Percentiles rank a stretch among this genome's conserved stretches.
Evolutionary conservation across 2,329 filamentous ascomycete genomes (phyloP).

Genomic region (Aplosporella prunicola): DNA sequence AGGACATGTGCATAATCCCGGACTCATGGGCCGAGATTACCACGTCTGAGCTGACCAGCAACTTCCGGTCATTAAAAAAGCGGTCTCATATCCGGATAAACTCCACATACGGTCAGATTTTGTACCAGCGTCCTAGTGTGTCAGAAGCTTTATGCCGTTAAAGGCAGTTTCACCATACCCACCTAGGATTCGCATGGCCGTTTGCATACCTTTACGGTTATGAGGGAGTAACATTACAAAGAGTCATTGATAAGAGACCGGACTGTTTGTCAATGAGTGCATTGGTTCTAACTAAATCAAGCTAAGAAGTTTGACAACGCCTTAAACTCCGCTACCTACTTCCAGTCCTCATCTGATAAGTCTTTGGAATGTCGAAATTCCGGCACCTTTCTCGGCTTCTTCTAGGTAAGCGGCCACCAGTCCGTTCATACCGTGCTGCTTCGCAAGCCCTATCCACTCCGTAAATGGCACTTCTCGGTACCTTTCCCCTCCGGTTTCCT

Average conservation of each 20-base stretch:
- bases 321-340: background rate
- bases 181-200: background rate
- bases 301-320: background rate
- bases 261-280: background rate
- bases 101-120: too few relatives aligned
- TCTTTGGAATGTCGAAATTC: background rate
- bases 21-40: too few relatives aligned
- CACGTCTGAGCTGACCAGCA: too few relatives aligned
- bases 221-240: background rate
- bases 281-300: background rate
- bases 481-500: too few relatives aligned
- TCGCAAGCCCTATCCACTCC: background rate
- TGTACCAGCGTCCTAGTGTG: too few relatives aligned
- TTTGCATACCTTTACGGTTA: background rate
- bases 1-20: too few relatives aligned
- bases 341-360: background rate
- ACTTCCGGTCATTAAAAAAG: too few relatives aligned
- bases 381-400: background rate
- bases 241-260: background rate
- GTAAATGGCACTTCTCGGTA: background rate
- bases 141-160: too few relatives aligned
- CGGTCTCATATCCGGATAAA: too few relatives aligned
- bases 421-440: background rate
- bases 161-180: too few relatives aligned
- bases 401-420: background rate